Evolutionary conservation across 225 moss, liverwort and hornwort genomes (phyloP), one percentile per base, ranked within the genome.

Genomic region (Thuidium tamariscinum): DNA sequence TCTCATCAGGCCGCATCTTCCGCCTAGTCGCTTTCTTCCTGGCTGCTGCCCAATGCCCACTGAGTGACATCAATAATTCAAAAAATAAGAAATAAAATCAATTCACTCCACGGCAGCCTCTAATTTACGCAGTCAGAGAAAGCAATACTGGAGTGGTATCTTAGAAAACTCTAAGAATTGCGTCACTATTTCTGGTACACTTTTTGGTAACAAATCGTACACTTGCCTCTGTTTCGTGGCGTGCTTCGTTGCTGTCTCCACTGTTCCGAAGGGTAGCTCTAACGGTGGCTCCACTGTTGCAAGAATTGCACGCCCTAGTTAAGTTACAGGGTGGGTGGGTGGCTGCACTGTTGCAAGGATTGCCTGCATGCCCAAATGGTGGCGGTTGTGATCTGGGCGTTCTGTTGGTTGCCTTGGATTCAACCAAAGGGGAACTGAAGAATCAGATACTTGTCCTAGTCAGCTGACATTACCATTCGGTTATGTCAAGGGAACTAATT

Each of bases 391-490:
- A 34, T 18, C 7, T 4, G 74, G 74, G 32, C 15, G 56, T 74
- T 83, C 64, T 30, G 55, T n/a, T 75, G 52, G 52, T 75, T 32
- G 74, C 74, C 52, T 74, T 13, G 75, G 75, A n/a, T 23, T 56
- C 55, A 42, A 67, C 29, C 36, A 34, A 75, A 62, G 67, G 16
- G 26, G 55, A 44, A 44, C 44, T 44, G 44, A 37, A 34, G 77
- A 70, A 57, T 52, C 81, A 20, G 34, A n/a, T 56, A n/a, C 27
- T 27, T 78, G 84, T 52, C 74, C 74, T 72, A 36, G 75, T 89
- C 87, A 89, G 79, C 87, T 85, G 87, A 79, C 82, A 85, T 34
- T 44, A 72, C 82, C 74, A 84, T 73, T 89, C 61, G 66, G 77
- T 86, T 81, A 34, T 63, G 78, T 79, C 70, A 64, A 56, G 34